Evolutionary conservation across 768 basidiomycete genomes (phyloP).

Genomic region (Boletus rubroflammeus): DNA sequence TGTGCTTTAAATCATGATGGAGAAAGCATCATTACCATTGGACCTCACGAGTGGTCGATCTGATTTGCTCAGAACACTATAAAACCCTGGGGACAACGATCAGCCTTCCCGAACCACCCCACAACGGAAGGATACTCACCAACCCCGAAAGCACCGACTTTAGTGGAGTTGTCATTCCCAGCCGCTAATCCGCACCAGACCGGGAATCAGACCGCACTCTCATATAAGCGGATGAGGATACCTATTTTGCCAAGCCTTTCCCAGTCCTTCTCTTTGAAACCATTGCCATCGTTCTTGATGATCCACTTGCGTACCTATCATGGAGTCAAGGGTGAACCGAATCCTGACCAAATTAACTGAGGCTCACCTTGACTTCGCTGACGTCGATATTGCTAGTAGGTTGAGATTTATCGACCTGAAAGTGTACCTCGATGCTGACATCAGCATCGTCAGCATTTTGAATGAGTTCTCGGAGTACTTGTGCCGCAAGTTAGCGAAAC

Average conservation of each 20-base stretch:
- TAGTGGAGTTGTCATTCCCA: constrained; percentile 11
- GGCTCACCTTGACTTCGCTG: neutral
- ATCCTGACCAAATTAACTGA: neutral
- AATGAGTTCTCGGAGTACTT: constrained; percentile 50
- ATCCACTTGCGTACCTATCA: constrained; percentile 11
- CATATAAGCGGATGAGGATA: neutral
- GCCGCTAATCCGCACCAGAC: neutral
- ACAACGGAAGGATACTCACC: neutral
- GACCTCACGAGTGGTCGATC: constrained; percentile 14
- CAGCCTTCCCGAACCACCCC: neutral
- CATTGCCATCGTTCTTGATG: constrained; percentile 8
- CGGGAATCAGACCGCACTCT: neutral
- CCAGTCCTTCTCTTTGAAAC: constrained; percentile 8
- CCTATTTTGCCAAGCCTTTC: constrained; percentile 15
- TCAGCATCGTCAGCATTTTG: constrained; percentile 57
- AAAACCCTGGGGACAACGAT: constrained; percentile 9
- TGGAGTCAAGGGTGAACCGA: neutral
- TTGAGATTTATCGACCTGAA: constrained; percentile 19
- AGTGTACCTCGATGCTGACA: constrained; percentile 36
- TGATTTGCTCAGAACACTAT: constrained; percentile 17
- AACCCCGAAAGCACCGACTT: constrained; percentile 19
- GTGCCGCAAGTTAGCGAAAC: neutral
- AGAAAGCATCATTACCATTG: neutral
- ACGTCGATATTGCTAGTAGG: neutral
- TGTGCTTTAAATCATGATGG: neutral